Base-by-base conservation (phyloP, 108 stramenopile genomes). In the Hondaea fermentalgiana region DNA sequence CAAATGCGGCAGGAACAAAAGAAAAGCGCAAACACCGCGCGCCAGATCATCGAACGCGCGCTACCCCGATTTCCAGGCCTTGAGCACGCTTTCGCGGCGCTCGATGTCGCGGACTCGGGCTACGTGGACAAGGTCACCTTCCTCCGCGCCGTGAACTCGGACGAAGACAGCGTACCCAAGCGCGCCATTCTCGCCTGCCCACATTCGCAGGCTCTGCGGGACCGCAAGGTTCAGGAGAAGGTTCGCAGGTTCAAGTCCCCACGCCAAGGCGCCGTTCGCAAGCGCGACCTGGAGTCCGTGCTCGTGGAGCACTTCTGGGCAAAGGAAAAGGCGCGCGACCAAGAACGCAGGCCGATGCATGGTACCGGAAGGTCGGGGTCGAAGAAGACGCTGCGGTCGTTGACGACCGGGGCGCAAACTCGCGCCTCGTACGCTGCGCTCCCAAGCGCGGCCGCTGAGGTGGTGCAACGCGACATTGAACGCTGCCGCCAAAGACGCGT, bases 61-160 rank as follows among this genome's bases (percentile, higher is more conserved):
- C 64, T 69, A 17, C 76, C 76, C 0, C 12, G 14, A 45, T 83
- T 83, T 1, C 76, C 76, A 14, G 76, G 76, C 51, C 23, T 83
- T 6, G 45, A 53, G 76, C 49, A 83, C 8, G 76, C 76, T 25
- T 83, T 47, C 51, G 76, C 45, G 45, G 49, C 45, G 45, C 76
- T 83, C 51, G 76, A 83, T 4, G 49, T 53, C 6, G 12, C 76
- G 14, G 76, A 83, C 23, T 25, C 51, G 8, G 76, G 76, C 10
- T 83, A 21, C 51, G 76, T 83, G 16, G 23, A 83, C 76, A 83
- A 83, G 51, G 76, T 83, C n/a, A 53, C n/a, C 19, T 83, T 83
- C 28, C 23, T 83, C 1, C 45, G 51, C 2, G 49, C 51, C 51
- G 16, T 83, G 2, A 83, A 83, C 4, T 83, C 76, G n/a, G 49